These are phyloP conservation scores for Dipsacomyces acuminosporus DNA, from an alignment of 371 early-diverging fungal species.

Conservation along the genomic window DNA sequence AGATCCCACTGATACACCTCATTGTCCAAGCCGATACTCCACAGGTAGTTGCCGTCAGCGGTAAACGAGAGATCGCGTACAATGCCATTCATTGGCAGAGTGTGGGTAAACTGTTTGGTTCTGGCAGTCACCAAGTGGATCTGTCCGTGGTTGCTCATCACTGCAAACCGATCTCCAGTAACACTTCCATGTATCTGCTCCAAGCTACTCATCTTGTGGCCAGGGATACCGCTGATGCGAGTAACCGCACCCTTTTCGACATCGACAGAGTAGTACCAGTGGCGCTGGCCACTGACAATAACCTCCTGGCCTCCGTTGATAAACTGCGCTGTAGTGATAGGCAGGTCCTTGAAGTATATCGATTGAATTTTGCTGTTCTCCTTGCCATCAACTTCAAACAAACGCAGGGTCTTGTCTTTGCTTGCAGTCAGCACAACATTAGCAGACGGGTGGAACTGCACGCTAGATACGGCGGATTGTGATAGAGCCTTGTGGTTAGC, in stretches of 20 bases:
- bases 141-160: conserved; percentile 70
- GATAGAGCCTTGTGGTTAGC: conserved; percentile 34
- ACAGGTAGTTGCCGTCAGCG: conserved; percentile 60
- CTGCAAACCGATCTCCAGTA: conserved; percentile 62
- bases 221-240: conserved; percentile 65
- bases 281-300: conserved; percentile 67
- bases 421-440: conserved; percentile 83
- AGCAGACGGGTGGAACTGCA: conserved; percentile 86
- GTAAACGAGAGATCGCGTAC: conserved; percentile 63
- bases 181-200: conserved; percentile 63
- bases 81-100: conserved; percentile 79
- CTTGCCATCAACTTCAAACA: conserved; percentile 87
- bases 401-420: conserved; percentile 72
- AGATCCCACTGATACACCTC: conserved; percentile 73
- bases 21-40: conserved; percentile 59
- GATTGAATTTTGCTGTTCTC: conserved; percentile 83
- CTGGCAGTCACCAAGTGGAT: conserved; percentile 70
- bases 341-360: conserved; percentile 75
- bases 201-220: conserved; percentile 60
- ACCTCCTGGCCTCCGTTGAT: conserved; percentile 69
- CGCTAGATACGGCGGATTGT: conserved; percentile 59
- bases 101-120: conserved; percentile 80
- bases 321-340: conserved; percentile 69
- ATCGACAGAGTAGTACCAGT: conserved; percentile 77
- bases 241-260: conserved; percentile 73